phyloP scores from a whole-genome alignment of 2,329 filamentous ascomycete genomes.

The Trichoderma sp. region DNA sequence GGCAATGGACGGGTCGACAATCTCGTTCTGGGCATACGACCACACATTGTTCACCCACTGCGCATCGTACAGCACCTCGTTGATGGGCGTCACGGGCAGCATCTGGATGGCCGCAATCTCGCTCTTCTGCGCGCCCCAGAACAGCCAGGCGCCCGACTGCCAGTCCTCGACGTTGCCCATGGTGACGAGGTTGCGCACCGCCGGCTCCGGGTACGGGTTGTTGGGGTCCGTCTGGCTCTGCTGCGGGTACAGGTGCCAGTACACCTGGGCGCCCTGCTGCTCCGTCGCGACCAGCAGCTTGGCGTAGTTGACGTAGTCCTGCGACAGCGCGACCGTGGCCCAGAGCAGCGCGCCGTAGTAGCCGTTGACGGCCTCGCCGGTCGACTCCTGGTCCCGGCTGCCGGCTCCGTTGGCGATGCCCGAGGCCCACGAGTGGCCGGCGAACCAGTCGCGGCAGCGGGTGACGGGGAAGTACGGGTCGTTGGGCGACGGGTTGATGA shows the following conservation, averaged over 20 bases:
- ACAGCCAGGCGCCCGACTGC: slow-evolving; percentile 34
- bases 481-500: slow-evolving; percentile 35
- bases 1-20: slow-evolving; percentile 31
- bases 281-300: slow-evolving; percentile 35
- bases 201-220: slow-evolving; percentile 34
- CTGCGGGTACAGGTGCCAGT: slow-evolving; percentile 34
- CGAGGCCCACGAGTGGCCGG: slow-evolving; percentile 38
- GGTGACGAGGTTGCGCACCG: slow-evolving; percentile 29
- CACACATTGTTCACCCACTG: slow-evolving; percentile 35
- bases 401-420: slow-evolving; percentile 36
- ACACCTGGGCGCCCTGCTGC: slow-evolving; percentile 33
- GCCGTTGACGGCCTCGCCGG: slow-evolving; percentile 35
- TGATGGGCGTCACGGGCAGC: slow-evolving; percentile 25
- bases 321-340: slow-evolving; percentile 33
- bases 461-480: slow-evolving; percentile 37
- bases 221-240: slow-evolving; percentile 31
- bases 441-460: slow-evolving; percentile 36
- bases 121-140: slow-evolving; percentile 26
- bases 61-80: slow-evolving; percentile 31
- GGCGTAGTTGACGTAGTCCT: slow-evolving; percentile 34
- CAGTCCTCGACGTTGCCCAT: slow-evolving; percentile 35
- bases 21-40: slow-evolving; percentile 32
- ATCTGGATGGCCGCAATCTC: slow-evolving; percentile 30
- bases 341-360: slow-evolving; percentile 37
- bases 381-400: slow-evolving; percentile 37